Percentiles rank a stretch among this genome's conserved stretches.
Conservation (phyloP, 2,329 filamentous ascomycete genomes). For the Neoscytalidium dimidiatum region DNA sequence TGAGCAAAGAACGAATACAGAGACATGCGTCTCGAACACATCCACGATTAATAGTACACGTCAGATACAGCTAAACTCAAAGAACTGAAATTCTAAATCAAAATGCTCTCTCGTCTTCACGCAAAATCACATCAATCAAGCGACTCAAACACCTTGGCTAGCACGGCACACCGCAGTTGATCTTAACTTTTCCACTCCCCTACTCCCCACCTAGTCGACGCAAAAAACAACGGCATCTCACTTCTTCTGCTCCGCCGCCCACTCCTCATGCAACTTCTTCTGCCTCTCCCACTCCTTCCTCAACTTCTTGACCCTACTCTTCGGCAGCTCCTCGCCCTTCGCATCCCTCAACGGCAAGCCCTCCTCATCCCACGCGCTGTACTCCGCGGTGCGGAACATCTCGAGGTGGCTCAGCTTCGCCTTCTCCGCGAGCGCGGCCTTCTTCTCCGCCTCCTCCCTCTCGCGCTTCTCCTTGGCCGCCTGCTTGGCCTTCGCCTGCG, state of each 20-base stretch:
- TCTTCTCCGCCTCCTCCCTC: slow-evolving; percentile 60
- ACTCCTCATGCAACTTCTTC: slow-evolving; percentile 79
- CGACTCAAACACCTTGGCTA: no score
- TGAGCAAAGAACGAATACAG: no score
- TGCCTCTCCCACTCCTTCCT: slow-evolving; percentile 89
- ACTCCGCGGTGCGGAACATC: slow-evolving; percentile 64
- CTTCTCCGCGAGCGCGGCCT: slow-evolving; percentile 56
- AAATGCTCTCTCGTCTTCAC: no score
- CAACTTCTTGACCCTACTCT: slow-evolving; percentile 77
- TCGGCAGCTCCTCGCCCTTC: slow-evolving; percentile 77
- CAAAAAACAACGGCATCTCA: no score
- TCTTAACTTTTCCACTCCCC: no score
- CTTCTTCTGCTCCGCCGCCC: slow-evolving; percentile 5
- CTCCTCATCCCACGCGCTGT: slow-evolving; percentile 77
- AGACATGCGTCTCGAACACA: no score
- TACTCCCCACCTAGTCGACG: no score
- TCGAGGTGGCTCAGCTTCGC: slow-evolving; percentile 59
- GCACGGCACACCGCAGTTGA: no score
- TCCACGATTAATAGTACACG: no score
- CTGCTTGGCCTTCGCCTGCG: slow-evolving; percentile 44
- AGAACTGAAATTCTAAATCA: no score
- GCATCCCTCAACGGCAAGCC: slow-evolving; percentile 77
- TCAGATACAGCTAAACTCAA: no score
- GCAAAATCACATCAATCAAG: no score
- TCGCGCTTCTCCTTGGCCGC: slow-evolving; percentile 55